phyloP scores from a whole-genome alignment of 257 asterid genomes.

The Primulina tabacum region DNA sequence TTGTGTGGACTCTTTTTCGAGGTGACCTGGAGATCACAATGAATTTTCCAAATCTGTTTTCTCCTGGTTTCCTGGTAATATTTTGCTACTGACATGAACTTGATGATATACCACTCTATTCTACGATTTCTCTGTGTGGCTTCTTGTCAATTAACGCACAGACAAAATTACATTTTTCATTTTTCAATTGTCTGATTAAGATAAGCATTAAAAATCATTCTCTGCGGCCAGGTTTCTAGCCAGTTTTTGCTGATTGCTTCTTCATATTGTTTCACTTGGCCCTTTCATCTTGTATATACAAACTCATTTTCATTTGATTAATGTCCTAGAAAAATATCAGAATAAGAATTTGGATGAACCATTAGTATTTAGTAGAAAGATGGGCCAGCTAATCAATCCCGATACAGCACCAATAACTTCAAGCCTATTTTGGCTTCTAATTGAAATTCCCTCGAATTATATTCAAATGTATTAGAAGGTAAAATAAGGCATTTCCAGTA shows the following conservation, averaged over 20 bases:
- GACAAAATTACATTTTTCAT: background rate
- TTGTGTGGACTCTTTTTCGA: constrained; percentile 71
- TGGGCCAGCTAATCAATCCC: background rate
- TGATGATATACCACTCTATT: background rate
- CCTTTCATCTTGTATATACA: background rate
- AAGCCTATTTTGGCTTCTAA: background rate
- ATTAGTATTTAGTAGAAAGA: background rate
- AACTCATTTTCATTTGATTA: background rate
- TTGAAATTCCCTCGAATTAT: background rate
- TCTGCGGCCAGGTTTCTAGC: background rate
- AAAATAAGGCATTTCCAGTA: too few species aligned
- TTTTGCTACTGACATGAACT: constrained; percentile 6
- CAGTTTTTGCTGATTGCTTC: background rate
- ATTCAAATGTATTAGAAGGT: background rate
- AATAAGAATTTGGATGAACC: background rate
- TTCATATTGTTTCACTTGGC: background rate
- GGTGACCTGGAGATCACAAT: constrained; percentile 79
- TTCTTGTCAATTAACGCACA: background rate
- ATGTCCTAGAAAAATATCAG: background rate
- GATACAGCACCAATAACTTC: background rate
- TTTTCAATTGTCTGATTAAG: background rate
- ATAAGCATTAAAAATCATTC: background rate
- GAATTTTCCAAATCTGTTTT: constrained; percentile 61
- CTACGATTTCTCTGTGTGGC: background rate
- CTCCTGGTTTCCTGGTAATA: constrained; percentile 88